Evolutionary conservation across 768 basidiomycete genomes (phyloP).

Genomic region (Solioccasus polychromus): DNA sequence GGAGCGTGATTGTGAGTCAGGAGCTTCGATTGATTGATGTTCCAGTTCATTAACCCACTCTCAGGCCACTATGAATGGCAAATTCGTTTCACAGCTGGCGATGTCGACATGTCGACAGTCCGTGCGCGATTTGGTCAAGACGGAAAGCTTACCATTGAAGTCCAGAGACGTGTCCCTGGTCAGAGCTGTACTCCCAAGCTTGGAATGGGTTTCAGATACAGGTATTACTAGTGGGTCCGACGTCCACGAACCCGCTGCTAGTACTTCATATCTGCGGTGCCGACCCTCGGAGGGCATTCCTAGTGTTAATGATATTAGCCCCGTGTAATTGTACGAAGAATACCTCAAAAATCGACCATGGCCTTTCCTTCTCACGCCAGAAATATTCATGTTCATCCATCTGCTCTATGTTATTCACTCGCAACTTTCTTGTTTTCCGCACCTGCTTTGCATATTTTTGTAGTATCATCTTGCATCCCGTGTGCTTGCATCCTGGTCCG

Average conservation of each 20-base stretch:
- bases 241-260: background rate
- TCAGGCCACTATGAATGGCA: constrained; percentile 64
- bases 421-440: background rate
- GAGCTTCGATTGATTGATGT: background rate
- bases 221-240: constrained; percentile 17
- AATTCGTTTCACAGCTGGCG: constrained; percentile 49
- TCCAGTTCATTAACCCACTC: constrained; percentile 3
- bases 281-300: background rate
- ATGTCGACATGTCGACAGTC: constrained; percentile 52
- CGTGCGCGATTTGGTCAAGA: constrained; percentile 47
- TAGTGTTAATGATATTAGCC: constrained; percentile 21
- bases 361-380: constrained; percentile 4
- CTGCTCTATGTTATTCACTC: constrained; percentile 13
- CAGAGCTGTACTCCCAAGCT: constrained; percentile 23
- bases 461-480: constrained; percentile 1
- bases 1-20: constrained; percentile 54
- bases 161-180: constrained; percentile 30
- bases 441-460: constrained; percentile 9
- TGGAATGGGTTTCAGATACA: constrained; percentile 31
- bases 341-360: constrained; percentile 9
- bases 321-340: constrained; percentile 23
- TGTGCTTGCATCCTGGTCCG: background rate
- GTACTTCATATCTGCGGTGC: constrained; percentile 3
- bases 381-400: constrained; percentile 3
- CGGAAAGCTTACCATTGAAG: constrained; percentile 47